Conservation (phyloP, 2,329 filamentous ascomycete genomes). For the Calonectria leucothoes region DNA sequence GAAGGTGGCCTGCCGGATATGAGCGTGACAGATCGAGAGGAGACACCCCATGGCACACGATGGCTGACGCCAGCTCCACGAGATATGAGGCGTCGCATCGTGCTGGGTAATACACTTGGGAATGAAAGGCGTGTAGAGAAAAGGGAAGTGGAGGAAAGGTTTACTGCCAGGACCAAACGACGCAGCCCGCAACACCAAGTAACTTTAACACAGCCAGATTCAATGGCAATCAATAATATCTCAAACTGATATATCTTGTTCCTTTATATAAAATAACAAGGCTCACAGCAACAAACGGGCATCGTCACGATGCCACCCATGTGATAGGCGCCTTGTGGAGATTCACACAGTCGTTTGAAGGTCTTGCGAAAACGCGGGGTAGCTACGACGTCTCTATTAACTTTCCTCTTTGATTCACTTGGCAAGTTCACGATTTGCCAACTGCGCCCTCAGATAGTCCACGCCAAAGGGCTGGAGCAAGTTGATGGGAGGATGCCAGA, state of each 20-base stretch:
- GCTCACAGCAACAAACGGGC: no score
- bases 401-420: background rate
- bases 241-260: no score
- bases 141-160: background rate
- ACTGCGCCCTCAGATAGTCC: background rate
- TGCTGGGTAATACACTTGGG: no score
- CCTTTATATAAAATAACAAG: no score
- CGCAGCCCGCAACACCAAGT: no score
- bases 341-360: background rate
- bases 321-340: background rate
- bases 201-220: no score
- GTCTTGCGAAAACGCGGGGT: background rate
- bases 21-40: slow-evolving; percentile 43
- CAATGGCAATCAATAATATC: no score
- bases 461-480: background rate
- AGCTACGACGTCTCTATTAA: background rate
- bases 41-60: slow-evolving; percentile 40
- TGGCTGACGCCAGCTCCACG: slow-evolving; percentile 51
- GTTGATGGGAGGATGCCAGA: background rate
- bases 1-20: slow-evolving; percentile 37
- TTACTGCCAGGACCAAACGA: no score
- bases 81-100: slow-evolving; percentile 60
- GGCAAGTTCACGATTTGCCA: background rate
- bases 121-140: no score
- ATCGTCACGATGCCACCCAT: background rate